Percentiles rank a stretch among this genome's conserved stretches.
These are phyloP conservation scores for Pseudoneurospora amorphoporcata DNA, from an alignment of 495 filamentous ascomycete genomes.

Conservation along the genomic window DNA sequence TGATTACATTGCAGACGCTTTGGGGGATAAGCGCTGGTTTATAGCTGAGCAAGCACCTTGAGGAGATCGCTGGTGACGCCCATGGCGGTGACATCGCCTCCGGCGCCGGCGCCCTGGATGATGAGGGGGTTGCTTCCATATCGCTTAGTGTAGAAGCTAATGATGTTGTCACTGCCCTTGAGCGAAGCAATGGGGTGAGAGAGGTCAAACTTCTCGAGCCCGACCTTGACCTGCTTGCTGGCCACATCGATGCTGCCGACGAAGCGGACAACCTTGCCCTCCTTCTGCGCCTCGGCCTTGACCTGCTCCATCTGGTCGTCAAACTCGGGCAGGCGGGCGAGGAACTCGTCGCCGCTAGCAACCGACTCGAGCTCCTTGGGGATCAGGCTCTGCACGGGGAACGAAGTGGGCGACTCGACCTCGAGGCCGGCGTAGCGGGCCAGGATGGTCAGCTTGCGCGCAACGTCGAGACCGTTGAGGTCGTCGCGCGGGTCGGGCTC, in stretches of 20 bases:
- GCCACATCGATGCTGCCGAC: conserved; percentile 85
- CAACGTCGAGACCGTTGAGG: conserved; percentile 91
- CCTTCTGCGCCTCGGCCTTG: conserved; percentile 65
- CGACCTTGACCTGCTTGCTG: conserved; percentile 70
- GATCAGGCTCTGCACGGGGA: conserved; percentile 87
- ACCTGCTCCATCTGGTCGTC: conserved; percentile 75
- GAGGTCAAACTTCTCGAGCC: conserved; percentile 74
- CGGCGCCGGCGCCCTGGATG: conserved; percentile 89
- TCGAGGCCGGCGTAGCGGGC: conserved; percentile 71
- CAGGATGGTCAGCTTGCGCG: conserved; percentile 90
- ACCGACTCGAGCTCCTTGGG: conserved; percentile 70
- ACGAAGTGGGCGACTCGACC: conserved; percentile 66
- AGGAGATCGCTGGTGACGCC: conserved; percentile 83
- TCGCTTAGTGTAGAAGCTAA: conserved; percentile 92
- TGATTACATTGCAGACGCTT: neutral
- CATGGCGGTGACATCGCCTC: conserved; percentile 93
- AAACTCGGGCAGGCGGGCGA: conserved; percentile 62
- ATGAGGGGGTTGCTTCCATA: conserved; percentile 85
- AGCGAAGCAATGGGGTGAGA: conserved; percentile 81
- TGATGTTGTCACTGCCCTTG: conserved; percentile 96
- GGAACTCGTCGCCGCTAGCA: conserved; percentile 68
- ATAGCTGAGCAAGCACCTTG: conserved; percentile 57
- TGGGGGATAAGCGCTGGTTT: neutral
- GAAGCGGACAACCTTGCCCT: conserved; percentile 87
- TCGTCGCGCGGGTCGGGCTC: conserved; percentile 96